A percentile compares a stretch with the other conserved stretches of the same genome.
These are phyloP conservation scores for Lasiodiplodia citricola DNA, from an alignment of 2,329 filamentous ascomycete genomes.

Conservation along the genomic window DNA sequence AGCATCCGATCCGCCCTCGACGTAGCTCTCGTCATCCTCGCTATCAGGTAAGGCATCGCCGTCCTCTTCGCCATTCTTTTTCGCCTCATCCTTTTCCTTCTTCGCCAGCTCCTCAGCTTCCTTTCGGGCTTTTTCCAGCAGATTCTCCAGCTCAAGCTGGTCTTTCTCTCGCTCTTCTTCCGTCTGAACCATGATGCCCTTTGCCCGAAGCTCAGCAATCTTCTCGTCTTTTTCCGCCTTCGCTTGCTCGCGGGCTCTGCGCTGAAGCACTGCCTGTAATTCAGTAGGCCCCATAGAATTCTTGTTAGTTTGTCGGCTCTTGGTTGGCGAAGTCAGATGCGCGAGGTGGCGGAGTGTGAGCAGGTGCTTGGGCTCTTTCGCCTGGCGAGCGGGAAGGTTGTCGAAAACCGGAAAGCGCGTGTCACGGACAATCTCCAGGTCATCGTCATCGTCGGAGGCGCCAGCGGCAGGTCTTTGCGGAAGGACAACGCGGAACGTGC, in stretches of 20 bases:
- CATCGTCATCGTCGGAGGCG: conserved; percentile 58
- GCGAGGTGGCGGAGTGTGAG: conserved; percentile 75
- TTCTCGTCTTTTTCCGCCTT: conserved; percentile 76
- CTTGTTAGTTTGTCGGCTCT: conserved; percentile 51
- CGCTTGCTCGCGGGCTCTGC: conserved; percentile 80
- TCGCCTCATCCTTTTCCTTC: conserved; percentile 75
- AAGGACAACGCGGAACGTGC: conserved; percentile 10
- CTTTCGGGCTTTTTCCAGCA: conserved; percentile 81
- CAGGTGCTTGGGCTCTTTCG: conserved; percentile 68
- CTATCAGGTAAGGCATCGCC: conserved; percentile 57
- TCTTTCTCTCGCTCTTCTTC: conserved; percentile 85
- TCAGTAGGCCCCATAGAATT: conserved; percentile 70
- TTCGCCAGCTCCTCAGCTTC: conserved; percentile 81
- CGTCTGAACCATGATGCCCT: conserved; percentile 81
- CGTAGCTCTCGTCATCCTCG: conserved; percentile 59
- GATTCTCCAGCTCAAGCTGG: conserved; percentile 82
- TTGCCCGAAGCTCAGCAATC: conserved; percentile 75
- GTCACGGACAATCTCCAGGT: conserved; percentile 66
- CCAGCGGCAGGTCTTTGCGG: background rate
- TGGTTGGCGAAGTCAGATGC: conserved; percentile 69
- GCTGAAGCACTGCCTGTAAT: conserved; percentile 70
- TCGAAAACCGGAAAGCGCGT: conserved; percentile 65
- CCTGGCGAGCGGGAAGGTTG: conserved; percentile 66
- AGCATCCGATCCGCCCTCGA: conserved; percentile 46
- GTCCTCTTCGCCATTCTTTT: conserved; percentile 60